Evolutionary conservation across 352 stramenopile genomes (phyloP), one percentile per base, ranked within the genome.

Genomic region (Phytophthora podocarpi): DNA sequence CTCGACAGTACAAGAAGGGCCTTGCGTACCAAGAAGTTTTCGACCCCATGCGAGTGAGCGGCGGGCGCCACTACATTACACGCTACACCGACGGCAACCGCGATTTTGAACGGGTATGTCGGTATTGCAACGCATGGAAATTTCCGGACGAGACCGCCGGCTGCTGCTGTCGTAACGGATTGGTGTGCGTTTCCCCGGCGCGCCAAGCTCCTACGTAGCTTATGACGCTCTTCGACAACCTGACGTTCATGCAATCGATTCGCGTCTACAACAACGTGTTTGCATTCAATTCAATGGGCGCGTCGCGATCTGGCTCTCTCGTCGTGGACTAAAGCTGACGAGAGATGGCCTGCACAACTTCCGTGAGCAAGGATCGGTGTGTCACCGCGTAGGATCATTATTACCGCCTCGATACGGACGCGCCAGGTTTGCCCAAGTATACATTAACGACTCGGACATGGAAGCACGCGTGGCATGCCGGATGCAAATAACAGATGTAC

Each of bases 261-360:
- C 30, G 40, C 0, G 57, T 30, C 2, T 59, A 66, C 48, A 60
- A 66, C 42, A 46, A 58, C 15, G 30, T 59, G 4, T 65, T 59
- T 30, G 57, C 57, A 1, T 65, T 65, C 35, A 65, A 37, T 11
- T 65, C 47, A 2, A 37, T n/a, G n/a, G 27, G 27, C 5, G 27
- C 5, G 5, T 31, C 27, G 9, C 9, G 5, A 31, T 31, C 9
- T 31, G 5, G 9, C 5, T 31, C 27, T 31, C 27, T 59, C 1
- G 37, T 45, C 9, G 35, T 56, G 5, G 31, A 62, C 3, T 42
- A 54, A 36, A 41, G 18, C 4, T 54, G 6, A 46, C 52, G 10
- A 16, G 41, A 4, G 3, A 10, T 6, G 43, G 54, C 9, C 18
- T 57, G 1, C 57, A 43, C 35, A 64, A 35, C 8, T 57, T 30